phyloP scores from a whole-genome alignment of 1,284 basidiomycete genomes.

The Entoloma clypeatum region DNA sequence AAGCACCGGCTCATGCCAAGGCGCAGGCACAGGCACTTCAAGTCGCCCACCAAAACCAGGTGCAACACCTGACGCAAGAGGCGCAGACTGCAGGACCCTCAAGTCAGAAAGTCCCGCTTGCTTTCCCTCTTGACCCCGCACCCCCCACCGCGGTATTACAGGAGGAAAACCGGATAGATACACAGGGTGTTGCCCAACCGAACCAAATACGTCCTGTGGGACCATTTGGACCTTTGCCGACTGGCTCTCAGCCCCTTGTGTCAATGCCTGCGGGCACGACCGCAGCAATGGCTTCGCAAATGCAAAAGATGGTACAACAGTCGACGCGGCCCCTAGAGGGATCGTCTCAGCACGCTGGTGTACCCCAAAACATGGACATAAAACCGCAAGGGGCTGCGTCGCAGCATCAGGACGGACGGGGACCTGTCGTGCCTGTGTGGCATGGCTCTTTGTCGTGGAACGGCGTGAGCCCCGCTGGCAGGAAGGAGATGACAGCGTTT shows the following conservation, averaged over 20 bases:
- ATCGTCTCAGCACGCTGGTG: conserved; percentile 1
- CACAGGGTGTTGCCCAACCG: conserved; percentile 27
- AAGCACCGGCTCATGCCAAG: conserved; percentile 12
- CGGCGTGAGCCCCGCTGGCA: conserved; percentile 36
- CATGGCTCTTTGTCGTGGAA: conserved; percentile 48
- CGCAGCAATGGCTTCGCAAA: conserved; percentile 35
- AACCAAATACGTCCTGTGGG: conserved; percentile 29
- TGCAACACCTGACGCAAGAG: not conserved
- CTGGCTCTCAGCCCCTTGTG: conserved; percentile 3
- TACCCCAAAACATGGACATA: conserved; percentile 1
- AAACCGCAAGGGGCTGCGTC: conserved; percentile 8
- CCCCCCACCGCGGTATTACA: too few species aligned
- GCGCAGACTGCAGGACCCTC: too few species aligned
- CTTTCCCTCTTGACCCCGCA: too few species aligned
- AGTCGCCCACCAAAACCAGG: conserved; percentile 7
- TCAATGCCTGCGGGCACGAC: conserved; percentile 5
- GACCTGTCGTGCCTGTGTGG: conserved; percentile 35
- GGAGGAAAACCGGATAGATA: conserved; percentile 10
- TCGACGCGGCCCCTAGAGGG: conserved; percentile 18
- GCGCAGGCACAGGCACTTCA: conserved; percentile 17
- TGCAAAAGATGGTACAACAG: conserved; percentile 52
- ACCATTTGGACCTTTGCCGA: conserved; percentile 4
- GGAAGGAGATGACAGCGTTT: conserved; percentile 44
- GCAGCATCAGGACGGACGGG: conserved; percentile 6
- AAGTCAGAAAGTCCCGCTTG: too few species aligned